Conservation (phyloP, 2,329 filamentous ascomycete genomes). For the Exophiala dermatitidis region DNA sequence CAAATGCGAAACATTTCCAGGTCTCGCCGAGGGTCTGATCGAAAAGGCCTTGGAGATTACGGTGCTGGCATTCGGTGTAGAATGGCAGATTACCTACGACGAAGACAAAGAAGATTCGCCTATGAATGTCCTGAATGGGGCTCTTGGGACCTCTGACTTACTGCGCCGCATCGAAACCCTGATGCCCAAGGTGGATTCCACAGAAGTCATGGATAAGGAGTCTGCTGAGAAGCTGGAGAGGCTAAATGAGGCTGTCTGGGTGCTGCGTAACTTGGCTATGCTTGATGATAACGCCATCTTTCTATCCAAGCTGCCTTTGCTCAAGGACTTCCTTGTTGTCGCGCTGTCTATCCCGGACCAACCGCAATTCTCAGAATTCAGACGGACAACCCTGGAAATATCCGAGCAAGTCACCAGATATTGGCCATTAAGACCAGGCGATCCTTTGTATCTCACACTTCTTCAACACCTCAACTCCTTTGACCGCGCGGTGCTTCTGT, state of each 20-base stretch:
- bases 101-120: conserved; percentile 46
- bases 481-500: conserved; percentile 77
- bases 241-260: conserved; percentile 77
- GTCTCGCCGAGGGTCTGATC: conserved; percentile 78
- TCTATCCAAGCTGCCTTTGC: conserved; percentile 64
- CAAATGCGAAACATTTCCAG: conserved; percentile 84
- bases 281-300: conserved; percentile 80
- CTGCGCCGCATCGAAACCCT: conserved; percentile 64
- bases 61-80: conserved; percentile 69
- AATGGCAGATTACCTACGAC: conserved; percentile 73
- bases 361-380: conserved; percentile 70
- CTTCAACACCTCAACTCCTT: conserved; percentile 44
- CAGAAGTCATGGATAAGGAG: conserved; percentile 33
- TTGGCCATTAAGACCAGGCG: conserved; percentile 61
- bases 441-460: conserved; percentile 72
- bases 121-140: conserved; percentile 56
- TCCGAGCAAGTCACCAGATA: conserved; percentile 84
- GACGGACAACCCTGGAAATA: conserved; percentile 85
- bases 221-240: conserved; percentile 63
- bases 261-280: conserved; percentile 94
- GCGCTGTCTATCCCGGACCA: conserved; percentile 68
- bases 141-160: conserved; percentile 62
- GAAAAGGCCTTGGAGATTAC: conserved; percentile 76
- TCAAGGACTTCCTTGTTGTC: conserved; percentile 78
- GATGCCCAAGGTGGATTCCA: conserved; percentile 53